Evolutionary conservation across 257 asterid genomes (phyloP), one percentile per base, ranked within the genome.

Genomic region (Nicotiana undulata): DNA sequence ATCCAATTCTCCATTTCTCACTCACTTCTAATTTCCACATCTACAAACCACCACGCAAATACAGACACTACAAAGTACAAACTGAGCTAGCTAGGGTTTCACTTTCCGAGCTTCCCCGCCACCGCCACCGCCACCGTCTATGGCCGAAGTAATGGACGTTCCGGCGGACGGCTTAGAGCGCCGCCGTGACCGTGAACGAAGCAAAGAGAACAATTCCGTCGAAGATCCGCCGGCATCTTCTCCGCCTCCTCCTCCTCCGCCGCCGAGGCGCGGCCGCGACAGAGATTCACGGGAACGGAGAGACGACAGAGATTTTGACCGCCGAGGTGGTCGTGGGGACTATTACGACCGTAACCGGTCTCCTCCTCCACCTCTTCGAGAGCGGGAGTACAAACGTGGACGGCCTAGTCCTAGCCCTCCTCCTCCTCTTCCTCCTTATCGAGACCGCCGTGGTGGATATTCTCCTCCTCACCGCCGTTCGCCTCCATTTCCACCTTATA

Each of bases 341-440:
- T 86, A 89, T 83, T 86, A 90, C 67, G 94, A 91, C 83, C 91
- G 98, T 55, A 90, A 92, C 61, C 90, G 98, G 29, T 92, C 98
- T 66, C 93, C 94, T 3, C 91, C 92, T 49, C 93, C 95, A 9
- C 98, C 90, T 7, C 95, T 81, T 34, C 87, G 94, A 11, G 90
- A 89, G 7, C 90, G 97, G 76, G 98, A 91, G 51, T 89, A 82
- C 81, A 94, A 94, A 88, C 87, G 98, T 32, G 93, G 93, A 31
- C 77, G 98, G 68, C 81, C 88, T 82, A 94, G 98, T 70, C 88
- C 91, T 15, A 94, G 98, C 79, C 98, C 98, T 72, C 98, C 98
- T 32, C 97, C 98, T 9, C 97, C 97, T 22, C 95, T 96, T 18
- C 97, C 94, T 28, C 92, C 93, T 20, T 91, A 90, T 59, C 89